Base-by-base conservation (phyloP, 1,139 yeast genomes). In the Suhomyces bribrorum region DNA sequence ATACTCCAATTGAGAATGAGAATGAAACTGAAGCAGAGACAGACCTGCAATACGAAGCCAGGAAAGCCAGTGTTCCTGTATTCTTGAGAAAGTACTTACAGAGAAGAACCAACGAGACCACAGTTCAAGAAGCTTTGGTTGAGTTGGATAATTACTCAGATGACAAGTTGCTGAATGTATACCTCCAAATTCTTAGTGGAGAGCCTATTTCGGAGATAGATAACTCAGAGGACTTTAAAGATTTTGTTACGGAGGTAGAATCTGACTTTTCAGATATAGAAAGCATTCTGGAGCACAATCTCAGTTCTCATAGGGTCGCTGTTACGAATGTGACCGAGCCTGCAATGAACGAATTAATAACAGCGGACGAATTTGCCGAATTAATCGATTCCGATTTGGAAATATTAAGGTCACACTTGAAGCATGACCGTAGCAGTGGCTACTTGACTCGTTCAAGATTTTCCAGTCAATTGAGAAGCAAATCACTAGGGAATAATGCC, bases 121-220 rank as follows among this genome's bases (percentile, higher is more conserved):
- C 9, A 14, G 16, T 8, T 7, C 8, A 6, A 6, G 25, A 14
- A 11, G 9, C 17, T 4, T 16, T 29, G 5, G 31, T 31, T 7
- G 36, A 40, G 14, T 38, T 57, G 11, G 62, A 64, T 33, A 51
- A 51, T 13, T 44, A 57, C 8, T 49, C 61, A 9, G 60, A 54
- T 2, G 64, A 62, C 1, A 54, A 55, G 27, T 20, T 64, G 9
- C 43, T 45, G 2, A 36, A 37, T 2, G 43, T 54, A 7, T 67
- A 66, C 36, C 55, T 51, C 5, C 46, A 53, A n/a, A 34, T 63
- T 3, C 45, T 64, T 5, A 54, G 54, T 20, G 64, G 62, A 3
- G 52, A 48, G 1, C 57, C 63, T 7, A 47, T 77, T 15, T 62
- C 76, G 1, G 81, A 77, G 11, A 51, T 59, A 7, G 86, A 80